These are phyloP conservation scores for Aureobasidium sp. DNA, from an alignment of 2,329 filamentous ascomycete species.

Conservation along the genomic window DNA sequence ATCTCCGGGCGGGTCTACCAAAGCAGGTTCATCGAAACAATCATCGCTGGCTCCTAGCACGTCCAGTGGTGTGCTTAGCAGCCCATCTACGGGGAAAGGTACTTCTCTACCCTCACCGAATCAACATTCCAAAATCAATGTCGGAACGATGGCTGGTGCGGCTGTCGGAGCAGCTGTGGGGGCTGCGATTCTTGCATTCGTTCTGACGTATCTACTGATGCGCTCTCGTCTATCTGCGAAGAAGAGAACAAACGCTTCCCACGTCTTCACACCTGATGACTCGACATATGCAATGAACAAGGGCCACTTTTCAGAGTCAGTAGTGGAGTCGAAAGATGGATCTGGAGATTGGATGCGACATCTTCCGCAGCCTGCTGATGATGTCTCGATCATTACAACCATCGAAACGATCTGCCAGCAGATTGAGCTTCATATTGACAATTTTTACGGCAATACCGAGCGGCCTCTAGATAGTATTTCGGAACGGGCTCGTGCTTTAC, in stretches of 20 bases:
- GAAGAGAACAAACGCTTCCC: neutral
- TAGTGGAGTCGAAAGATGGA: neutral
- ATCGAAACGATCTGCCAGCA: conserved; percentile 27
- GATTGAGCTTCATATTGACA: conserved; percentile 28
- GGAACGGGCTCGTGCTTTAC: neutral
- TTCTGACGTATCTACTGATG: neutral
- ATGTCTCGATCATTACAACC: conserved; percentile 19
- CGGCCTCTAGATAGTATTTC: neutral
- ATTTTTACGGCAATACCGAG: conserved; percentile 23
- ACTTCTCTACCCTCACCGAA: neutral
- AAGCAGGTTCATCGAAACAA: too few species aligned
- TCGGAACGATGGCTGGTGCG: neutral
- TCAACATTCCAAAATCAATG: neutral
- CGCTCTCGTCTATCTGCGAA: neutral
- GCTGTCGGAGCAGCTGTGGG: neutral
- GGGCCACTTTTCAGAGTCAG: neutral
- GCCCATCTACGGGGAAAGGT: too few species aligned
- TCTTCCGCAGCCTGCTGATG: conserved; percentile 25
- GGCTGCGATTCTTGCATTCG: neutral
- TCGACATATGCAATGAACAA: neutral
- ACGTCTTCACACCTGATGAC: neutral
- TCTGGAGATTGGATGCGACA: conserved; percentile 12
- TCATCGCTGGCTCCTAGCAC: too few species aligned
- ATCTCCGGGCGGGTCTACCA: too few species aligned
- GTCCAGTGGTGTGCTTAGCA: too few species aligned